phyloP scores from a whole-genome alignment of 2,329 filamentous ascomycete species.

The Monosporascus sp. region DNA sequence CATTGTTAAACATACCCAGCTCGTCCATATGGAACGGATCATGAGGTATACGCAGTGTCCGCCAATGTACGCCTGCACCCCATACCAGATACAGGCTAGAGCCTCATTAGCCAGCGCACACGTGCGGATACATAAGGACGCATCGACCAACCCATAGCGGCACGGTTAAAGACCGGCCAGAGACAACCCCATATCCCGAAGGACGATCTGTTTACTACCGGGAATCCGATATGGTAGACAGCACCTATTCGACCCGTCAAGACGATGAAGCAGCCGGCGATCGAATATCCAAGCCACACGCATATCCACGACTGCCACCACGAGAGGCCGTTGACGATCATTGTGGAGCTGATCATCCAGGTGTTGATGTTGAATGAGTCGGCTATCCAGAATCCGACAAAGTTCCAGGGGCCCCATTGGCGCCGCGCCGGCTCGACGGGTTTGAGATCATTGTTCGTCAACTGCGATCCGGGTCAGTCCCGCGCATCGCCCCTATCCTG shows the following conservation, averaged over 20 bases:
- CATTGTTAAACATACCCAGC: slow-evolving; percentile 42
- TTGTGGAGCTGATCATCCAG: slow-evolving; percentile 87
- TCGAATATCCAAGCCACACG: slow-evolving; percentile 79
- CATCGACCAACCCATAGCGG: slow-evolving; percentile 58
- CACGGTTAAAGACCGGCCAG: slow-evolving; percentile 85
- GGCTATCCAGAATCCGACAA: slow-evolving; percentile 81
- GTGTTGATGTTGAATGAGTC: slow-evolving; percentile 88
- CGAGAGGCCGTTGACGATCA: slow-evolving; percentile 71
- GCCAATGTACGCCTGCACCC: slow-evolving; percentile 80
- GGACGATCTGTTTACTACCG: slow-evolving; percentile 69
- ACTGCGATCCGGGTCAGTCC: slow-evolving; percentile 32
- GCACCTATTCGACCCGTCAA: slow-evolving; percentile 79
- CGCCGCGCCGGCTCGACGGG: slow-evolving; percentile 73
- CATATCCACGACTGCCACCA: slow-evolving; percentile 94
- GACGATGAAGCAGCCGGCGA: slow-evolving; percentile 71
- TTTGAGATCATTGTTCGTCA: slow-evolving; percentile 80
- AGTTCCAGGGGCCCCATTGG: slow-evolving; percentile 84
- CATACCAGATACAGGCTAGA: slow-evolving; percentile 76
- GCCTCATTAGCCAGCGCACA: slow-evolving; percentile 3
- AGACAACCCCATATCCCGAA: slow-evolving; percentile 87
- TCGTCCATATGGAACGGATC: slow-evolving; percentile 79
- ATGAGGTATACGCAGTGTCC: slow-evolving; percentile 82
- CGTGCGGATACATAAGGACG: background rate
- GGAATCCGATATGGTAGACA: slow-evolving; percentile 84
- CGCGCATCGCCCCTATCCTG: background rate